Evolutionary conservation across 306 rosid genomes (phyloP), one percentile per base, ranked within the genome.

Genomic region (Lithocarpus polystachyus): DNA sequence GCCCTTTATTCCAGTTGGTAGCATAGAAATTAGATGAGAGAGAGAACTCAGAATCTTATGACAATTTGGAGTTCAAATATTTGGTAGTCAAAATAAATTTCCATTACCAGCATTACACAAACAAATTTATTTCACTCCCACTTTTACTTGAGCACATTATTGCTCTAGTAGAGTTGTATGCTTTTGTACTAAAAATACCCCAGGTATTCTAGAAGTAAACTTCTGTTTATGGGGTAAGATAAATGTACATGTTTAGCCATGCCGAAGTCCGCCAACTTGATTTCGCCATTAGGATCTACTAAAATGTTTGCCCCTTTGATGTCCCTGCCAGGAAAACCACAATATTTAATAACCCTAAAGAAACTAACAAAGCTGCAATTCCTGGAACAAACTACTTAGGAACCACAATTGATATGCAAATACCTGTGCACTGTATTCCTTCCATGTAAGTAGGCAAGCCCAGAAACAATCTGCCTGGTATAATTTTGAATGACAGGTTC

Each of bases 241-340:
- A 74, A 77, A 56, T 83, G 52, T 90, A 96, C 98, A 81, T 90
- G 98, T 81, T 93, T 96, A 69, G 99, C 98, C 99, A 96, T 96
- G 86, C 99, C 99, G 68, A 96, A 96, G 85, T 96, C 99, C 18
- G 95, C 99, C 90, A 96, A 83, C 93, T 96, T 96, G 86, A 96
- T 83, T 81, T 89, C 97, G 55, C 99, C 99, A 74, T 90, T 93
- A 68, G 99, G 98, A 83, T 86, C 98, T 43, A 96, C 99, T 78
- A 96, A 86, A 82, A 96, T 96, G 89, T 96, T 96, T 40, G 99
- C 99, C 81, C 99, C 99, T 84, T 96, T 96, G 68, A 96, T 96
- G 82, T 96, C 99, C 94, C 99, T 96, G 93, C 84, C 84, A 88
- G 53, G 77, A 73, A 48, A 64, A 87, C 77, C 55, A 33, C 6